Base-by-base conservation (phyloP, 2,329 filamentous ascomycete species). In the Venturia asperata region DNA sequence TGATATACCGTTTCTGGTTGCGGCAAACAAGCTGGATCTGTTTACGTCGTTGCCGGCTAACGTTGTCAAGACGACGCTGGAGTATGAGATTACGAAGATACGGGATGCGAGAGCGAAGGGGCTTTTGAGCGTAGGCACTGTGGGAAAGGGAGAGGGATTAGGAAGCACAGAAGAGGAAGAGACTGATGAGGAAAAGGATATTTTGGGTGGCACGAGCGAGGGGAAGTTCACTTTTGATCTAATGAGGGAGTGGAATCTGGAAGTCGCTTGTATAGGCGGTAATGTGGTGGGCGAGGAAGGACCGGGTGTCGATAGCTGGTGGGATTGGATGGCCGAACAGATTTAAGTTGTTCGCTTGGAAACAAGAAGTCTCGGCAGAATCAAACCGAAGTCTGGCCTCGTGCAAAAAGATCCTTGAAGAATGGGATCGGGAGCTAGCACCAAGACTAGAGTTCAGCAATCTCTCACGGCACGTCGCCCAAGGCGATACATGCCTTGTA, bases 11-110 rank as follows among this genome's bases (percentile, higher is more conserved):
- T 82, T 99, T 9, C 82, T 99, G 43, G 80, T 99, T 42, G 92
- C 92, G 1, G 92, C 92, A 64, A 99, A 97, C 77, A 99, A 99
- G 82, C 84, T 92, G 73, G 94, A 99, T 75, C 82, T 99, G 0
- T 99, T 99, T 74, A 97, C 94, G 0, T 91, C 93, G 9, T 79
- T 97, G 63, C 94, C 94, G 0, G 85, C 90, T 0, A 82, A 84
- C 6, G 80, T 95, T 41, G 90, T 97, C 66, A 88, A 85, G 75
- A 82, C 82, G 64, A 85, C 84, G 68, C 80, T 99, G 17, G 92
- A 97, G 77, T 80, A 82, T 15, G 93, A 97, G 75, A 85, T 97
- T 67, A 85, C 87, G 34, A 85, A 88, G 62, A 88, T 97, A 63
- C 85, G 93, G 61, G 81, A 82, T 66, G 90, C 89, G 49, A 87